Conservation (phyloP, 2,329 filamentous ascomycete species). For the Colletotrichum viniferum region DNA sequence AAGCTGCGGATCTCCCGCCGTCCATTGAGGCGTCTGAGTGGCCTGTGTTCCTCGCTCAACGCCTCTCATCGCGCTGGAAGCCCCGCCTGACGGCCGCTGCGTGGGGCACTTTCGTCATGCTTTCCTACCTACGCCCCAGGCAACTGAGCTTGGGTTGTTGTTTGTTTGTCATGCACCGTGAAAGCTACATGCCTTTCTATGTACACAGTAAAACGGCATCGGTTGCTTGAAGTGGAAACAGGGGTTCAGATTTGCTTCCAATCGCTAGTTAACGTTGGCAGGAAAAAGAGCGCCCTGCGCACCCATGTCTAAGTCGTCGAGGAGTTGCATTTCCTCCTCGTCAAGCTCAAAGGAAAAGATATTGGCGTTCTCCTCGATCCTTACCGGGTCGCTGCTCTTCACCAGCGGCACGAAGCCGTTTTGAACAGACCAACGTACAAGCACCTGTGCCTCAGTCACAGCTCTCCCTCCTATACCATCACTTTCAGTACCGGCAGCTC, state of each 20-base stretch:
- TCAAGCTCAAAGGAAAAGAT: slow-evolving; percentile 65
- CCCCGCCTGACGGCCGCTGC: not conserved
- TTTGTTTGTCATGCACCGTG: not conserved
- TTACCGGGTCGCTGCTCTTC: slow-evolving; percentile 64
- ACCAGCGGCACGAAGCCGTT: slow-evolving; percentile 72
- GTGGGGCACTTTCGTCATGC: slow-evolving; percentile 9
- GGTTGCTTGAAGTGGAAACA: not conserved
- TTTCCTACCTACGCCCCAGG: not conserved
- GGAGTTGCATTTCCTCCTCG: slow-evolving; percentile 56
- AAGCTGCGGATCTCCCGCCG: slow-evolving; percentile 11
- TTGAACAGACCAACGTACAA: slow-evolving; percentile 73
- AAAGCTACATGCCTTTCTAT: not conserved
- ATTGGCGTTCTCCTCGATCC: slow-evolving; percentile 65
- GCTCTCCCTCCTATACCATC: slow-evolving; percentile 51
- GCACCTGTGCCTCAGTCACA: slow-evolving; percentile 64
- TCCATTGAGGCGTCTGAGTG: not conserved
- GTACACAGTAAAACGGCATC: not conserved
- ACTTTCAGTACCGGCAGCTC: slow-evolving; percentile 3
- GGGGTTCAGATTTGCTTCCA: not conserved
- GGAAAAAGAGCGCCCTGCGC: slow-evolving; percentile 32
- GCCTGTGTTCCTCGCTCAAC: not conserved
- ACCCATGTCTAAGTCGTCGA: slow-evolving; percentile 35
- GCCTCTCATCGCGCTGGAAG: not conserved
- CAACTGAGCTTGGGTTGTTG: not conserved
- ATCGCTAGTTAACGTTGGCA: slow-evolving; percentile 27